Conservation (phyloP, 2,329 filamentous ascomycete species). For the Botrytis fabae region DNA sequence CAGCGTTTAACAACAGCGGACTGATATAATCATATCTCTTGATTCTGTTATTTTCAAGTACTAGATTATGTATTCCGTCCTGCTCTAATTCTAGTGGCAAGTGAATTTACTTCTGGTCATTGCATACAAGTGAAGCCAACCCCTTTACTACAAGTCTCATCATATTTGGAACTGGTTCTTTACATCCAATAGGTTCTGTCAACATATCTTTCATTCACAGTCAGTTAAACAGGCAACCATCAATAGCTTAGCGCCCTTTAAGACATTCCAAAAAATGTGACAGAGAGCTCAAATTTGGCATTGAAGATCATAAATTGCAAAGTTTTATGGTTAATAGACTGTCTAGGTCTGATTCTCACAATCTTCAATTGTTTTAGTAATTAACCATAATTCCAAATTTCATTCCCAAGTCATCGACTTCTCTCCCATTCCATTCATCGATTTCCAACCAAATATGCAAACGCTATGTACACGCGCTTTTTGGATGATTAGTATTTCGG, state of each 20-base stretch:
- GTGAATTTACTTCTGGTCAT: not conserved
- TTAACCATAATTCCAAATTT: not conserved
- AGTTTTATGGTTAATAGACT: accelerated
- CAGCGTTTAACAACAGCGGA: not conserved
- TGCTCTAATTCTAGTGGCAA: not conserved
- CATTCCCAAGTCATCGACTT: not conserved
- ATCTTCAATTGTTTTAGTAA: not conserved
- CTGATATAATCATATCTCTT: not conserved
- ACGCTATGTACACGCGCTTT: not conserved
- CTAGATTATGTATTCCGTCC: not conserved
- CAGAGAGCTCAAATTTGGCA: not conserved
- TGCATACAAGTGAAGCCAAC: not conserved
- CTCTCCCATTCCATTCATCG: not conserved
- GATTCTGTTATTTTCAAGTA: not conserved
- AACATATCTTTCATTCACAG: not conserved
- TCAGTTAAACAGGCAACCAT: not conserved
- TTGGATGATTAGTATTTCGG: not conserved
- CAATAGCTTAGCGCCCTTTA: not conserved
- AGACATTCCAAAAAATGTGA: not conserved
- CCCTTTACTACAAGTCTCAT: not conserved
- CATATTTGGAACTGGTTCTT: not conserved
- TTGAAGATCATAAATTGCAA: not conserved
- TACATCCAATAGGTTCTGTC: not conserved
- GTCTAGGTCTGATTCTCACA: not conserved
- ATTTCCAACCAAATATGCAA: not conserved